A percentile compares a stretch with the other conserved stretches of the same genome.
phyloP scores from a whole-genome alignment of 441 rosid species.

The Mallotus japonicus region DNA sequence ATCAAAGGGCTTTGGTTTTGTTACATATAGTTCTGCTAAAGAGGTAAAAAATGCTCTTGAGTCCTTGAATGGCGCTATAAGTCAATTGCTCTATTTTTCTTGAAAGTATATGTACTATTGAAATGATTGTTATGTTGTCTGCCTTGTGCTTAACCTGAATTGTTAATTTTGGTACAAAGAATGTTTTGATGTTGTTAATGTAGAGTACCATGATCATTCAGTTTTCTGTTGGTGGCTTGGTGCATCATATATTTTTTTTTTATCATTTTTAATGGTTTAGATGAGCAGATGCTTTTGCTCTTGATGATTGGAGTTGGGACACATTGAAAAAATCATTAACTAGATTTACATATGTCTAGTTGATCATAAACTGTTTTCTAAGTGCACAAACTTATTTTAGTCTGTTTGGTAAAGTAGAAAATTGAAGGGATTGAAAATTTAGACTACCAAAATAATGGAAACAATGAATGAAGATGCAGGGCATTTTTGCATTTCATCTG shows the following conservation, averaged over 20 bases:
- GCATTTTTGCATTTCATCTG: too few relatives aligned
- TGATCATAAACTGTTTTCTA: background rate
- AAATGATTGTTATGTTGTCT: background rate
- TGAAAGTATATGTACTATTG: background rate
- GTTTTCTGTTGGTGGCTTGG: background rate
- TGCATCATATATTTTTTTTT: background rate
- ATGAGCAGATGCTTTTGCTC: too few relatives aligned
- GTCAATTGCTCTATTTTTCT: conserved; percentile 30
- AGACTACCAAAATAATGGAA: too few relatives aligned
- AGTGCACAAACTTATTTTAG: background rate
- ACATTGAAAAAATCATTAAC: too few relatives aligned
- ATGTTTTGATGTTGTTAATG: background rate
- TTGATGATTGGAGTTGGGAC: too few relatives aligned
- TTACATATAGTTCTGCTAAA: conserved; percentile 69
- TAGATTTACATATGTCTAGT: background rate
- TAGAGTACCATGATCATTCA: background rate
- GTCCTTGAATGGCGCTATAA: conserved; percentile 77
- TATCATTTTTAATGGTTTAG: too few relatives aligned
- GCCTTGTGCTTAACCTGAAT: conserved; percentile 2
- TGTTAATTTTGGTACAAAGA: background rate
- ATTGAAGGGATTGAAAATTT: too few relatives aligned
- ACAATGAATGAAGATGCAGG: too few relatives aligned
- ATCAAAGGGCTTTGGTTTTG: conserved; percentile 98
- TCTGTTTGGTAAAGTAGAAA: too few relatives aligned
- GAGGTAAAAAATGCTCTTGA: conserved; percentile 74